These are phyloP conservation scores for Lophium mytilinum DNA, from an alignment of 495 filamentous ascomycete species.

Conservation along the genomic window DNA sequence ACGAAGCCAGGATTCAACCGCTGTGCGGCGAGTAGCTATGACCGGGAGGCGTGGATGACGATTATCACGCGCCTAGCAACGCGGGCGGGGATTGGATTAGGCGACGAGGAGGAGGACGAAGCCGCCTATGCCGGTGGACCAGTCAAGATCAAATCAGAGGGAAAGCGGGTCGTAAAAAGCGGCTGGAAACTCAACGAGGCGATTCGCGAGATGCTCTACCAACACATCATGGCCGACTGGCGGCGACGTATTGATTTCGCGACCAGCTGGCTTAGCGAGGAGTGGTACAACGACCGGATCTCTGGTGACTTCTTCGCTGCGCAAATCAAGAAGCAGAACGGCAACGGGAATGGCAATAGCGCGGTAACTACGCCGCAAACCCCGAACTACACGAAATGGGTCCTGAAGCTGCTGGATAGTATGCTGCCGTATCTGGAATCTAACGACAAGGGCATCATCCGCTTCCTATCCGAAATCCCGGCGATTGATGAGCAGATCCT, in stretches of 20 bases:
- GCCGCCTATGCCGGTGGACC: no score
- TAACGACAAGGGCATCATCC: constrained; percentile 78
- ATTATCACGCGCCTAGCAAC: constrained; percentile 81
- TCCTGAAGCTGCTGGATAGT: constrained; percentile 72
- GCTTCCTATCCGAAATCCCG: constrained; percentile 87
- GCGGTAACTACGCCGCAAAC: constrained; percentile 20
- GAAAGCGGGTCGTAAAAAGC: constrained; percentile 1
- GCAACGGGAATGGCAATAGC: constrained; percentile 36
- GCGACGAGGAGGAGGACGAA: constrained; percentile 35
- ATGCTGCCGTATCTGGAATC: constrained; percentile 79
- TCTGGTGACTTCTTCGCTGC: constrained; percentile 28
- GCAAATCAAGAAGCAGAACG: not conserved
- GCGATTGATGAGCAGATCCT: constrained; percentile 63
- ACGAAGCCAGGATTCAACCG: constrained; percentile 61
- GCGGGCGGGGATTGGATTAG: constrained; percentile 60
- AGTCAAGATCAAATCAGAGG: constrained; percentile 42
- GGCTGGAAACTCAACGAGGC: constrained; percentile 46
- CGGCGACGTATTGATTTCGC: constrained; percentile 76
- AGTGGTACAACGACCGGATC: constrained; percentile 92
- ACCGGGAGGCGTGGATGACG: constrained; percentile 85
- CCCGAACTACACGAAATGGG: constrained; percentile 72
- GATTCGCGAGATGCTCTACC: constrained; percentile 72
- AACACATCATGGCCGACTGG: constrained; percentile 85
- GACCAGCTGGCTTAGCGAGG: constrained; percentile 87
- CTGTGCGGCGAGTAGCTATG: constrained; percentile 75